Evolutionary conservation across 2,329 filamentous ascomycete genomes (phyloP), one percentile per base, ranked within the genome.

Genomic region (Westerdykella sp.): DNA sequence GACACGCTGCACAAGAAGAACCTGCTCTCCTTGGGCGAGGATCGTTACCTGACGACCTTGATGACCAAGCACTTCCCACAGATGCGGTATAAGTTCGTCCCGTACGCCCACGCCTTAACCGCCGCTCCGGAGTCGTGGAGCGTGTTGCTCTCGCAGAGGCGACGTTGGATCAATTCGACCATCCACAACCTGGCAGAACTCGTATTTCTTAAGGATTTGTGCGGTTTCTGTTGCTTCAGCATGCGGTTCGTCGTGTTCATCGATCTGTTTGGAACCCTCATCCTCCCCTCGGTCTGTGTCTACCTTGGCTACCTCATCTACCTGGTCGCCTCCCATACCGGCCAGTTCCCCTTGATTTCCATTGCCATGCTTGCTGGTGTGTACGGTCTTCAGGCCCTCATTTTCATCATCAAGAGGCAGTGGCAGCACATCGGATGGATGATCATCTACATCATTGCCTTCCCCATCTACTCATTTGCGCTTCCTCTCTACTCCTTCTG

Each of bases 371-470:
- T 98, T 64, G 90, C 84, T 16, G 87, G 80, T 46, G 88, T 96
- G 13, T 98, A 98, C 60, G 93, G 93, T 76, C 80, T 98, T 3
- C 93, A 98, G 64, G 90, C 90, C 2, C 71, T 97, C 47, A 94
- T 98, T 60, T 98, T 98, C 73, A 89, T 97, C 56, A 75, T 97
- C 57, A 96, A 95, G 74, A 79, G 93, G 41, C 88, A 97, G 69
- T 98, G 93, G 93, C 90, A 98, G 66, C 91, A 97, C 63, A 80
- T 98, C 48, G 93, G 93, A 55, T 98, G 93, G 93, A 97, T 98
- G 90, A 84, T 98, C 53, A 97, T 98, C 63, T 98, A 98, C 71
- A 78, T 98, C 49, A 56, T 94, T n/a, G 93, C 93, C 2, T 96
- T 86, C 73, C 93, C 93, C 0, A 85, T 98, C 56, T 96, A 91